phyloP scores from a whole-genome alignment of 306 rosid species.

The Sicyos baderoa region DNA sequence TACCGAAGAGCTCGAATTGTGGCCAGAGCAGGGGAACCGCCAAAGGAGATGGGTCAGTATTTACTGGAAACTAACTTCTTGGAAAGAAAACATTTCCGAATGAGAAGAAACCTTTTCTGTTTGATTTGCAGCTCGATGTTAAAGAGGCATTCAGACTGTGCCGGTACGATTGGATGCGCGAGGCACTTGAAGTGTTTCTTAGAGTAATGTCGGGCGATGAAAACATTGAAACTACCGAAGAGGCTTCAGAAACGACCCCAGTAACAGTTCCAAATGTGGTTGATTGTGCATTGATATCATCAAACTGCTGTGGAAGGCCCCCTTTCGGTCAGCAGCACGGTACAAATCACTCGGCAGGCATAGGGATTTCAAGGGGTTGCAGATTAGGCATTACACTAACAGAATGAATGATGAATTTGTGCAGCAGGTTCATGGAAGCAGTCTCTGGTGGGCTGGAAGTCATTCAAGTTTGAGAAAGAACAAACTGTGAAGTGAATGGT shows the following conservation, averaged over 20 bases:
- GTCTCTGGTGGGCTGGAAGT: constrained; percentile 23
- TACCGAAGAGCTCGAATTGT: constrained; percentile 57
- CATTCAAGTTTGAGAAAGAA: constrained; percentile 32
- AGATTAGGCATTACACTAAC: constrained; percentile 33
- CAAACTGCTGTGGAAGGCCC: constrained; percentile 35
- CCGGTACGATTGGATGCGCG: constrained; percentile 86
- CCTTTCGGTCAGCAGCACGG: constrained; percentile 28
- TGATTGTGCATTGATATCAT: constrained; percentile 36
- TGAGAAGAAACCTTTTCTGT: constrained; percentile 1
- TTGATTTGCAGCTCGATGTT: constrained; percentile 38
- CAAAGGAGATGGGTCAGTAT: constrained; percentile 61
- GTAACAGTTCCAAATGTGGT: constrained; percentile 24
- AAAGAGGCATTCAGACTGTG: constrained; percentile 56
- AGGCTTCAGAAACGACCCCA: constrained; percentile 13
- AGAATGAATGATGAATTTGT: constrained; percentile 22
- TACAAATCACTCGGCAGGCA: constrained; percentile 25
- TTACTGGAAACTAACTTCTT: not conserved
- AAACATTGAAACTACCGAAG: constrained; percentile 20
- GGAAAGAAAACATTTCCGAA: not conserved
- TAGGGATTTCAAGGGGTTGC: constrained; percentile 36
- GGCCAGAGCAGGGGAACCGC: constrained; percentile 70
- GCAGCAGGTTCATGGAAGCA: constrained; percentile 16
- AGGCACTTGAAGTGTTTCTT: constrained; percentile 52
- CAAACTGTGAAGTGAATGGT: constrained; percentile 28
- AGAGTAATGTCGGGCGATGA: constrained; percentile 44